These are phyloP conservation scores for Debaryomycetaceae sp. DNA, from an alignment of 1,139 yeast species.

Conservation along the genomic window DNA sequence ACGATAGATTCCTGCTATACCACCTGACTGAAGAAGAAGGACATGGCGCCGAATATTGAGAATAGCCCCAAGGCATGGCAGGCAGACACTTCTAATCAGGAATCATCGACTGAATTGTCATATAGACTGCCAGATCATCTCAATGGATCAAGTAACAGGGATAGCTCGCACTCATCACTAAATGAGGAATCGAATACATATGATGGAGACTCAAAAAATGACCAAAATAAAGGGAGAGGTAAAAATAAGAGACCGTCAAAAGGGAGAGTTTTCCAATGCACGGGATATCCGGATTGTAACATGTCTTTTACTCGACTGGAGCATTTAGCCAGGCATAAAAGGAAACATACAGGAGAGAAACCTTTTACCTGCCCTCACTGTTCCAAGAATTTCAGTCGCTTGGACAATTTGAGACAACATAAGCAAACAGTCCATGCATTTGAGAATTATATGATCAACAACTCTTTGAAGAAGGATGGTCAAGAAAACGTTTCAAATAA, in stretches of 20 bases:
- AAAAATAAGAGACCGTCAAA: conserved; percentile 41
- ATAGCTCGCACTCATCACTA: neutral
- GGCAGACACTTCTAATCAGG: neutral
- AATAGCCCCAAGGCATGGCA: neutral
- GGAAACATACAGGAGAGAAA: conserved; percentile 94
- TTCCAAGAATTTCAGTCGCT: conserved; percentile 71
- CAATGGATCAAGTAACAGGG: neutral
- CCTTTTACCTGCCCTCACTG: conserved; percentile 89
- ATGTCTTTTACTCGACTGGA: conserved; percentile 90
- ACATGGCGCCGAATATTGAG: neutral
- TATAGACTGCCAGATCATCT: neutral
- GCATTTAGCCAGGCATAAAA: conserved; percentile 86
- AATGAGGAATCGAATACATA: neutral
- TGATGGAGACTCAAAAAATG: neutral
- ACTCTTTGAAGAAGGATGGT: conserved; percentile 4
- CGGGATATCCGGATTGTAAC: conserved; percentile 81
- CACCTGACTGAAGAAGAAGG: neutral
- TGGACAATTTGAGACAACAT: conserved; percentile 89
- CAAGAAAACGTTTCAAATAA: neutral
- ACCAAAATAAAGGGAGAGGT: conserved; percentile 5
- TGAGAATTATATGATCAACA: conserved; percentile 45
- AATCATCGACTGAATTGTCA: neutral
- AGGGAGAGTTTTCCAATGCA: conserved; percentile 75
- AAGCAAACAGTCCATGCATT: conserved; percentile 89
- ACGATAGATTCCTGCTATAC: neutral